Base-by-base conservation (phyloP, 2,329 filamentous ascomycete genomes). In the Nectriaceae sp. region DNA sequence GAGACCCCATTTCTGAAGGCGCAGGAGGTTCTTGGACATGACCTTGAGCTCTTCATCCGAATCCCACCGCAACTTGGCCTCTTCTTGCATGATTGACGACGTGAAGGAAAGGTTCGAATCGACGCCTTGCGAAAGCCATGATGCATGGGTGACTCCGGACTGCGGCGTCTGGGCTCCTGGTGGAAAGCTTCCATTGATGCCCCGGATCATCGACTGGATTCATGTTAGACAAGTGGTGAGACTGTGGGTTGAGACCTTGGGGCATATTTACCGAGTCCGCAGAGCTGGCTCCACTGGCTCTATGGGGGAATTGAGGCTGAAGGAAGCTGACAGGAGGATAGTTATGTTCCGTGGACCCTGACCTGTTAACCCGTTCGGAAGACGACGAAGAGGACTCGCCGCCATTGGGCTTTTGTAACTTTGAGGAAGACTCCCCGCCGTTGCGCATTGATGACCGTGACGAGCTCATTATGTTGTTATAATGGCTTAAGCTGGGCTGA, bases 21-120 rank as follows among this genome's bases (percentile, higher is more conserved):
- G 57, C 0, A 73, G 67, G 15, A 73, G 62, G 8, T 54, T 55
- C 44, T 66, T 70, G 37, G 70, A 73, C 45, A 73, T 65, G 11
- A 57, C 59, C 41, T 70, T 70, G 31, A 73, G 67, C 40, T 73
- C 70, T 5, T 65, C 62, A 4, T 73, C 70, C 0, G 70, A 66
- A 46, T 73, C 66, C 70, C 70, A 73, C 21, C 68, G 65, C 8
- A 65, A 54, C 44, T 70, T 71, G 13, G 70, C 68, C 40, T 72
- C 70, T 51, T 72, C 70, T 29, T 71, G 69, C 11, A 56, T 50
- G 6, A 72, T 55, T 0, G 66, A 69, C 2, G 69, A 72, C 2
- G 61, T 62, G 38, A 71, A 69, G 2, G 69, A 71, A 5, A 59
- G 55, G 47, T 60, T 67, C 11, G 68, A 70, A 40, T 70, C 63